phyloP scores from a whole-genome alignment of 306 rosid genomes.

The Echinosophora koreensis region DNA sequence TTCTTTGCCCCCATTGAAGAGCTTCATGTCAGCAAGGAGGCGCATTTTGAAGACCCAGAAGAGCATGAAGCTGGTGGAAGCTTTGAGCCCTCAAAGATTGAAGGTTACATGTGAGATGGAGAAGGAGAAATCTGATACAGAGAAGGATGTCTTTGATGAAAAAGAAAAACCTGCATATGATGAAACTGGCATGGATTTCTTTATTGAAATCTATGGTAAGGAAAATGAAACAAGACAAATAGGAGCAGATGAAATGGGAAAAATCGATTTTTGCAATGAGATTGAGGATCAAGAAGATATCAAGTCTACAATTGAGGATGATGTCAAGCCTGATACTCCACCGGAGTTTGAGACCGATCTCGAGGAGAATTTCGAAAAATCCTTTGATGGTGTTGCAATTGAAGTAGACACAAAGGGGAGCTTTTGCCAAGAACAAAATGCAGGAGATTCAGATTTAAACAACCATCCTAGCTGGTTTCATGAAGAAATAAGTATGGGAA shows the following conservation, averaged over 20 bases:
- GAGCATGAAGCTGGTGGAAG: conserved; percentile 54
- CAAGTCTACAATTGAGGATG: conserved; percentile 39
- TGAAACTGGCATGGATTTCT: conserved; percentile 55
- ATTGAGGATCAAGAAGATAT: conserved; percentile 36
- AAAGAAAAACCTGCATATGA: conserved; percentile 32
- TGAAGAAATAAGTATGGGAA: conserved; percentile 57
- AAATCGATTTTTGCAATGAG: conserved; percentile 1
- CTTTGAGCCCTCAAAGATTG: conserved; percentile 51
- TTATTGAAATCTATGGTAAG: conserved; percentile 68
- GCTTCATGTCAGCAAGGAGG: conserved; percentile 77
- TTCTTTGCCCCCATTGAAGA: conserved; percentile 78
- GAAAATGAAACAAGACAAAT: conserved; percentile 37
- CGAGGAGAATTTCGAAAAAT: conserved; percentile 40
- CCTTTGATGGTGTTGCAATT: conserved; percentile 25
- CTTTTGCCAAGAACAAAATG: conserved; percentile 41
- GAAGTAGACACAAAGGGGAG: conserved; percentile 41
- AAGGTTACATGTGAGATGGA: conserved; percentile 46
- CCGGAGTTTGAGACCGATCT: conserved; percentile 50
- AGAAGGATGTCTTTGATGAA: conserved; percentile 40
- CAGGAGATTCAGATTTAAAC: conserved; percentile 40
- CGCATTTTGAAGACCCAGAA: conserved; percentile 72
- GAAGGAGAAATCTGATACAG: conserved; percentile 44
- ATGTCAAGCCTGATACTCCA: conserved; percentile 43
- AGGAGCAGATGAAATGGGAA: conserved; percentile 31
- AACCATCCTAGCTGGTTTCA: conserved; percentile 38